Conservation (phyloP, 331 rosid genomes). For the Cydonia oblonga region DNA sequence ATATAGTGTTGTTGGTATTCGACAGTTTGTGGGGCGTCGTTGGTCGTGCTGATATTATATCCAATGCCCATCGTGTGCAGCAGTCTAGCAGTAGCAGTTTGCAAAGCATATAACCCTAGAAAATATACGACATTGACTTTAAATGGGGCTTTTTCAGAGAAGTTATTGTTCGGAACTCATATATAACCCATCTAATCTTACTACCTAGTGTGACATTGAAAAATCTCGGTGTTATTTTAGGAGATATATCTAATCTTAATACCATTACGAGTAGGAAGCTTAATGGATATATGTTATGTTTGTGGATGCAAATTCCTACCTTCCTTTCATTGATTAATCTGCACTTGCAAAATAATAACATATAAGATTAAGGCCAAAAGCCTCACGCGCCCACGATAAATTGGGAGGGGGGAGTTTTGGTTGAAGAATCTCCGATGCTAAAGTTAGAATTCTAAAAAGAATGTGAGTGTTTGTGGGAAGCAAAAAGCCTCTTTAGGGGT, state of each 20-base stretch:
- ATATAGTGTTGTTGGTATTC: not conserved
- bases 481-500: too few species aligned
- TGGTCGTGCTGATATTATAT: not conserved
- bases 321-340: too few species aligned
- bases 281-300: too few species aligned
- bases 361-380: too few species aligned
- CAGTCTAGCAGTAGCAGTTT: not conserved
- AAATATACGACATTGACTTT: not conserved
- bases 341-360: too few species aligned
- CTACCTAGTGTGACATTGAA: not conserved
- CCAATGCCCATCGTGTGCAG: not conserved
- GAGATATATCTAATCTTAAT: too few species aligned
- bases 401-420: too few species aligned
- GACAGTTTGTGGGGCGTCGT: not conserved
- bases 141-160: not conserved
- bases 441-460: too few species aligned
- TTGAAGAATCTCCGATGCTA: too few species aligned
- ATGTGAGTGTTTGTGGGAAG: too few species aligned
- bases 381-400: too few species aligned
- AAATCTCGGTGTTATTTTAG: not conserved
- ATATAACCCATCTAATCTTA: not conserved
- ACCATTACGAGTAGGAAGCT: not conserved
- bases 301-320: too few species aligned
- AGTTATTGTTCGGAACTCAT: not conserved
- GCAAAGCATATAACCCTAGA: not conserved